These are phyloP conservation scores for Groenewaldozyma salmanticensis DNA, from an alignment of 805 yeast species.

Conservation along the genomic window DNA sequence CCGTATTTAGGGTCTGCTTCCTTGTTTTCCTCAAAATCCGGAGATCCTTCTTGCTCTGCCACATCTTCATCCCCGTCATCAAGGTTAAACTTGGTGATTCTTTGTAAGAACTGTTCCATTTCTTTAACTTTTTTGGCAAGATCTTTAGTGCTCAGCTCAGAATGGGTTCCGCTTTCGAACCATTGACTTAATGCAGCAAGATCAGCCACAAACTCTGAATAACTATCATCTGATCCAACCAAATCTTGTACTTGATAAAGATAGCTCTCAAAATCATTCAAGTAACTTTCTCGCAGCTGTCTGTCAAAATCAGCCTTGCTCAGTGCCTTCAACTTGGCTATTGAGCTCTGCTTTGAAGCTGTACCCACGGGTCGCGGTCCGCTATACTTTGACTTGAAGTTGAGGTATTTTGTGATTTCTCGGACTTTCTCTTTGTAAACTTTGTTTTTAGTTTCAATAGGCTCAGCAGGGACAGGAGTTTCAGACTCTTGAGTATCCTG, in stretches of 20 bases:
- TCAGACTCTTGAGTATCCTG: slow-evolving; percentile 6
- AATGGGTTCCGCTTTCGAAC: slow-evolving; percentile 65
- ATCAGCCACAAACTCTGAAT: slow-evolving; percentile 33
- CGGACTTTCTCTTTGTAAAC: too few relatives aligned
- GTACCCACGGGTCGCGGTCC: slow-evolving; percentile 42
- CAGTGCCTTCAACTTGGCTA: slow-evolving; percentile 41
- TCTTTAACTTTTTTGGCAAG: slow-evolving; percentile 8
- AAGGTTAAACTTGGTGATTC: not conserved
- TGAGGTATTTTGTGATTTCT: not conserved
- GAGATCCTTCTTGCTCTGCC: not conserved
- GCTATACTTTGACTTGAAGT: slow-evolving; percentile 27
- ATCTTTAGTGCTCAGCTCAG: slow-evolving; percentile 26
- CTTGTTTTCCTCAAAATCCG: not conserved
- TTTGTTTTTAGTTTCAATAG: not conserved
- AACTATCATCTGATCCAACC: slow-evolving; percentile 37
- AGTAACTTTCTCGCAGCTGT: slow-evolving; percentile 42
- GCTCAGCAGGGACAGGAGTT: slow-evolving; percentile 1
- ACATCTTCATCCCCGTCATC: not conserved
- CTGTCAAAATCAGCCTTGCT: slow-evolving; percentile 49
- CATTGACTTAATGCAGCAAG: slow-evolving; percentile 49
- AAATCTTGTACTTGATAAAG: slow-evolving; percentile 58
- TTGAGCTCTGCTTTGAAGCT: slow-evolving; percentile 37
- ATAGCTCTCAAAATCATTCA: slow-evolving; percentile 63
- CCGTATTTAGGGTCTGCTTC: not conserved
- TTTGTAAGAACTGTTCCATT: slow-evolving; percentile 3